A percentile compares a stretch with the other conserved stretches of the same genome.
These are phyloP conservation scores for Pholiota conissans DNA, from an alignment of 768 basidiomycete species.

Conservation along the genomic window DNA sequence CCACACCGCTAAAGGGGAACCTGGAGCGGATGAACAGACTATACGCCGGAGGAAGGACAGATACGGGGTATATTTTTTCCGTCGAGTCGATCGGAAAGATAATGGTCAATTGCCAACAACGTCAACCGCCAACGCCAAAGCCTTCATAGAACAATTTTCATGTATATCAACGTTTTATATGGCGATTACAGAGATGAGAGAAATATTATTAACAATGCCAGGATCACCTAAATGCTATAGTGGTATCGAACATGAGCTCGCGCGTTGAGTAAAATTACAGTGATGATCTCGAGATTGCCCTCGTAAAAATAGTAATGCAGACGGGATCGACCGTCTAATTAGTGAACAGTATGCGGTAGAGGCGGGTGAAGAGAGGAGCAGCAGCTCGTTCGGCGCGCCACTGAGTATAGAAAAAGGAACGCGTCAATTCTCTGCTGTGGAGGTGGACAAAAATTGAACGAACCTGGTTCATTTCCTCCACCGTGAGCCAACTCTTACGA, in stretches of 20 bases:
- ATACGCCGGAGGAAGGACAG: too few species aligned
- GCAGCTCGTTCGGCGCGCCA: conserved; percentile 37
- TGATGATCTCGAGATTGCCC: not conserved
- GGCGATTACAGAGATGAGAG: too few species aligned
- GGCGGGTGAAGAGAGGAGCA: conserved; percentile 37
- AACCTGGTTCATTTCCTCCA: conserved; percentile 42
- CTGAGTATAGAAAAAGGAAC: conserved; percentile 15
- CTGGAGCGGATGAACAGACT: too few species aligned
- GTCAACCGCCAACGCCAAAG: too few species aligned
- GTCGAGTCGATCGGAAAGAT: too few species aligned
- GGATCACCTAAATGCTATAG: too few species aligned
- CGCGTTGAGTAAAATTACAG: conserved; percentile 8
- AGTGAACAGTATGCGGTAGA: conserved; percentile 41
- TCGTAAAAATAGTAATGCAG: not conserved
- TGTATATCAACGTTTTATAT: too few species aligned
- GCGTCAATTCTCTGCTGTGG: not conserved
- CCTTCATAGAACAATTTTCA: too few species aligned
- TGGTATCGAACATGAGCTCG: not conserved
- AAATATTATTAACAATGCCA: too few species aligned
- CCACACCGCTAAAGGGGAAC: too few species aligned
- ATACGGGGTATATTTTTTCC: too few species aligned
- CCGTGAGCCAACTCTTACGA: conserved; percentile 47
- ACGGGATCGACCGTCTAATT: conserved; percentile 19
- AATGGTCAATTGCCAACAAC: too few species aligned
- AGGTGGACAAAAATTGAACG: not conserved